phyloP scores from a whole-genome alignment of 768 basidiomycete species.

The Lentinula sp. region DNA sequence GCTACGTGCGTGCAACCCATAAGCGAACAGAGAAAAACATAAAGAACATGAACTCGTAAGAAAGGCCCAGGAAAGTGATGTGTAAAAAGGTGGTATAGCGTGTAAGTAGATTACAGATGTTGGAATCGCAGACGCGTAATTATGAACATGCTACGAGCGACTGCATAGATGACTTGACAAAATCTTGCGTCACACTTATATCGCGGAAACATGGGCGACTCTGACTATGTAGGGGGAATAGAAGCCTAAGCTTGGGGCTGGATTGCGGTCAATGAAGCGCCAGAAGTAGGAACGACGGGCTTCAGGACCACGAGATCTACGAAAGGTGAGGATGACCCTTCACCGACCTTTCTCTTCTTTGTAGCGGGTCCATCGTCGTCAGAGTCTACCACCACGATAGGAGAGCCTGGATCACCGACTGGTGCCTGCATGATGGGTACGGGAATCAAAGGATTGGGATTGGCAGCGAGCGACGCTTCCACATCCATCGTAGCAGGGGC shows the following conservation, averaged over 20 bases:
- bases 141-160: background rate
- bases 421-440: background rate
- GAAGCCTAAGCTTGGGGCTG: background rate
- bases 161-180: background rate
- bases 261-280: conserved; percentile 3
- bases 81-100: background rate
- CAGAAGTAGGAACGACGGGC: conserved; percentile 4
- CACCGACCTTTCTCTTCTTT: conserved; percentile 52
- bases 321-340: background rate
- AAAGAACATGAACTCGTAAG: background rate
- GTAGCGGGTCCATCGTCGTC: conserved; percentile 44
- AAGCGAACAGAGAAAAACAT: background rate
- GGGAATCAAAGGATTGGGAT: conserved; percentile 9
- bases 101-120: background rate
- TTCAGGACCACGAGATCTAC: background rate
- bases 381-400: conserved; percentile 57
- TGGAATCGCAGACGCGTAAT: background rate
- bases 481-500: conserved; percentile 26
- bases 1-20: background rate
- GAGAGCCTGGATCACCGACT: conserved; percentile 30
- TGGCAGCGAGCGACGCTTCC: conserved; percentile 13
- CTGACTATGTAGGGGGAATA: background rate
- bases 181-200: background rate
- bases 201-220: no score
- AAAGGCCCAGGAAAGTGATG: background rate